A percentile compares a stretch with the other conserved stretches of the same genome.
These are phyloP conservation scores for Geotrichum carabidarum DNA, from an alignment of 1,139 yeast genomes.

Conservation along the genomic window DNA sequence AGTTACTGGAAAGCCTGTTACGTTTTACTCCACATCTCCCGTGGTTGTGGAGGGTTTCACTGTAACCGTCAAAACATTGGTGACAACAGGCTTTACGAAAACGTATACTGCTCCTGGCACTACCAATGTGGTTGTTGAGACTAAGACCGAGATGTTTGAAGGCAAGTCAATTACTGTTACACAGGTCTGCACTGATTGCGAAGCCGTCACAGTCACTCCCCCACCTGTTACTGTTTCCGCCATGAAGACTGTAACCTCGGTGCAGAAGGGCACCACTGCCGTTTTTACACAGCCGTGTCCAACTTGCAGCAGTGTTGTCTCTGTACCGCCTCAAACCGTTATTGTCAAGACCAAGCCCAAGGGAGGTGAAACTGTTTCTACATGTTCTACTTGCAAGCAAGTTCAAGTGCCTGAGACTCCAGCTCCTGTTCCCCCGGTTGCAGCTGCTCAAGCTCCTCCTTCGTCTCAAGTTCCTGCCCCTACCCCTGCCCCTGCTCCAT, in stretches of 20 bases:
- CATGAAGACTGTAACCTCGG: neutral
- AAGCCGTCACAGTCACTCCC: conserved; percentile 4
- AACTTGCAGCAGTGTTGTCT: neutral
- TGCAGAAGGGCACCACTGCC: conserved; percentile 4
- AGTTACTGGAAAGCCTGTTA: conserved; percentile 9
- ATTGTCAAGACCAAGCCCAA: conserved; percentile 7
- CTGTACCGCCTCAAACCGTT: conserved; percentile 2
- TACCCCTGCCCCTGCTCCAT: neutral
- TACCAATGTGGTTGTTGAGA: conserved; percentile 1
- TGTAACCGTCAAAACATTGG: conserved; percentile 7
- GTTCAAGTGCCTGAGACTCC: neutral
- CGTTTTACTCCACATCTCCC: conserved; percentile 14
- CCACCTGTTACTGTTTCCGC: neutral
- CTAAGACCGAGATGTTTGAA: neutral
- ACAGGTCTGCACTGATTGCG: conserved; percentile 5
- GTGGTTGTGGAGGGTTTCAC: conserved; percentile 5
- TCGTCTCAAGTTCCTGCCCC: neutral
- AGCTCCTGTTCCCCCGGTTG: neutral
- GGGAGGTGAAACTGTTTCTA: conserved; percentile 5
- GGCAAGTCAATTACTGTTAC: neutral
- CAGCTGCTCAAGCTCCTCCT: neutral
- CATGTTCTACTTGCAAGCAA: conserved; percentile 10
- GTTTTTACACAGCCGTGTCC: conserved; percentile 1
- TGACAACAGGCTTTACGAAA: conserved; percentile 12
- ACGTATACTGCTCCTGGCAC: conserved; percentile 2